Conservation (phyloP, 192 early-diverging fungal genomes). For the Coemansia javaensis region DNA sequence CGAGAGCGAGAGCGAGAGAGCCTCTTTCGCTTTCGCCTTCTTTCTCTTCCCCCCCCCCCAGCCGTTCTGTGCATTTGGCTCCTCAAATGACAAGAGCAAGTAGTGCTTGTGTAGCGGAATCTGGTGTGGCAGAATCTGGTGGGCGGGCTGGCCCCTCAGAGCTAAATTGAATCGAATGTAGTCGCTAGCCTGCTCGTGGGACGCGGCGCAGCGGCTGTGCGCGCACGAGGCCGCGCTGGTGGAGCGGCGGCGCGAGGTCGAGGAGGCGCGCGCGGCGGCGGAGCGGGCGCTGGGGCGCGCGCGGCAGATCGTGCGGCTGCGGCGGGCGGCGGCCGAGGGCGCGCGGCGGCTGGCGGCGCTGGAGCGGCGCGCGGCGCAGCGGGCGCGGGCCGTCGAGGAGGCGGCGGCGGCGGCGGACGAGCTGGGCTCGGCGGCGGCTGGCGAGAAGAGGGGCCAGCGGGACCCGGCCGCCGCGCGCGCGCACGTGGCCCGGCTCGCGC, state of each 20-base stretch:
- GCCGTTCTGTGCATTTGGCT: too few relatives aligned
- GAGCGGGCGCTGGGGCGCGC: slow-evolving; percentile 4
- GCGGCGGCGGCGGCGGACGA: slow-evolving; percentile 2
- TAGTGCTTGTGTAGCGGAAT: too few relatives aligned
- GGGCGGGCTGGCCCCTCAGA: too few relatives aligned
- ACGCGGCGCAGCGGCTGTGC: slow-evolving; percentile 5
- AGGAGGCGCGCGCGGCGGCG: background rate
- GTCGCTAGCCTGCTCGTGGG: slow-evolving; percentile 7
- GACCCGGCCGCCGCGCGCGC: background rate
- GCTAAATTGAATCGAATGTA: too few relatives aligned
- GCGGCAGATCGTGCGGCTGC: slow-evolving; percentile 2
- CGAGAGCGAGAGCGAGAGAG: too few relatives aligned
- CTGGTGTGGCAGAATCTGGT: too few relatives aligned
- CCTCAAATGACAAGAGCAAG: too few relatives aligned
- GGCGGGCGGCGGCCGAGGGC: background rate
- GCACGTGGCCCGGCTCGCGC: background rate
- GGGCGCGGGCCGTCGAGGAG: slow-evolving; percentile 15
- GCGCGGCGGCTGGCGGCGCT: background rate
- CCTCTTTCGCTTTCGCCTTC: background rate
- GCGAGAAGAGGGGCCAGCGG: background rate
- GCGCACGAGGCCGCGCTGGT: slow-evolving; percentile 4
- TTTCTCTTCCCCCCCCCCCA: too few relatives aligned
- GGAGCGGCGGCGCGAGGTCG: background rate
- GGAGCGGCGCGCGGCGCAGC: background rate
- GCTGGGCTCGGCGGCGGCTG: too few relatives aligned